Evolutionary conservation across 345 rosid genomes (phyloP).

Genomic region (Sonneratia caseolaris): DNA sequence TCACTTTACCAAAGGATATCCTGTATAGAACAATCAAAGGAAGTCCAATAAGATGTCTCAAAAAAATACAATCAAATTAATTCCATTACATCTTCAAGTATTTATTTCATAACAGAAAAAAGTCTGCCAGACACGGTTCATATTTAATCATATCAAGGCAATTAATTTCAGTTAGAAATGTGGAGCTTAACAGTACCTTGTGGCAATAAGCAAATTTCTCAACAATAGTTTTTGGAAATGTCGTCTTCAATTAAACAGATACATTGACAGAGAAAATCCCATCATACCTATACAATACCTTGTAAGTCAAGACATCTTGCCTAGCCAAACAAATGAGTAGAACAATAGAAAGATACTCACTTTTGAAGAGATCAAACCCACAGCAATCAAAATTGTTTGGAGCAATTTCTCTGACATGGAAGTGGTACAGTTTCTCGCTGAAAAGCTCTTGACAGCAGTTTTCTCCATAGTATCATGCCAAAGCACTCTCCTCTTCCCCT

Average conservation of each 20-base stretch:
- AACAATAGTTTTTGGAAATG: no score
- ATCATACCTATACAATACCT: no score
- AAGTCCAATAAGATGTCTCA: background rate
- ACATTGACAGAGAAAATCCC: no score
- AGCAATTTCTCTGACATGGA: background rate
- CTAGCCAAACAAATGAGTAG: background rate
- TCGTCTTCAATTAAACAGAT: no score
- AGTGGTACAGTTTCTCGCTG: background rate
- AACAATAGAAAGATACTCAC: background rate
- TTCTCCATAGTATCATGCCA: background rate
- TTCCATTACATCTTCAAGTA: background rate
- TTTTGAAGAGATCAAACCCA: background rate
- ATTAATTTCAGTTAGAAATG: no score
- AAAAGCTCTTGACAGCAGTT: background rate
- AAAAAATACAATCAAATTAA: background rate
- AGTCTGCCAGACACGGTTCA: background rate
- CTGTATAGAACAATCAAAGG: background rate
- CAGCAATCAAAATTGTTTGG: background rate
- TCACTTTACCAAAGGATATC: background rate
- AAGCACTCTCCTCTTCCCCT: background rate
- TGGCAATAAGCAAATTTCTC: background rate
- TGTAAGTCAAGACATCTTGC: background rate
- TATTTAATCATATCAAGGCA: background rate
- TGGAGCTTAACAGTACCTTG: no score
- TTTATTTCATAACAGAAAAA: background rate